Base-by-base conservation (phyloP, 192 early-diverging fungal species). In the Dissophora ornata region DNA sequence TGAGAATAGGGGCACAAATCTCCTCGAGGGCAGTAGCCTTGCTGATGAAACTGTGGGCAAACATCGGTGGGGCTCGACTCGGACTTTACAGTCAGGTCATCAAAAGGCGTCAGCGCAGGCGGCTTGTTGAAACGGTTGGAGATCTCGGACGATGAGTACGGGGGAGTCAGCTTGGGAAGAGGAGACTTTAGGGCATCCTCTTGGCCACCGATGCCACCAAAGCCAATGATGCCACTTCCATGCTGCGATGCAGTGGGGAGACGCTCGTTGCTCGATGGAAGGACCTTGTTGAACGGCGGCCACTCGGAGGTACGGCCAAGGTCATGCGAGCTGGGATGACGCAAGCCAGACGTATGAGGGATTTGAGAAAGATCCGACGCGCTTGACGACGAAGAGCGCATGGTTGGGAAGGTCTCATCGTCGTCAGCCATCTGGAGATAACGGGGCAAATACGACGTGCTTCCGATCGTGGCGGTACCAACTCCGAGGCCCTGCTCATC, bases 1-100 rank as follows among this genome's bases (percentile, higher is more conserved):
- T 89, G 86, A 15, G 73, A 32, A 54, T 69, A 89, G 11, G 80
- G 79, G 50, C 87, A 89, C 57, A 82, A 61, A 18, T 89, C 87
- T 38, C 85, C 86, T 12, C 78, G 48, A 19, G 81, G 54, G 52
- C 84, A 85, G 42, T 65, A 75, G 13, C 82, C 82, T 57, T 83
- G 77, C 50, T 78, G n/a, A n/a, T n/a, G 80, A 60, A 80, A 81
- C 19, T 81, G 78, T 1, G 67, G 54, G 47, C 82, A 85, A n/a
- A 73, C 34, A 0, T 81, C 66, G n/a, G 45, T 41, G 29, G 73
- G 45, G 24, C 34, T 48, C 49, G 54, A 30, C 11, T 78, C 74
- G 25, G 63, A 77, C 13, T 77, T 66, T 26, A 67, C 56, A 13
- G 62, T 36, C 47, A 70, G 12, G 28, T 66, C 62, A 22, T 75